Conservation (phyloP, 345 rosid species). For the Anastatica hierochuntica region DNA sequence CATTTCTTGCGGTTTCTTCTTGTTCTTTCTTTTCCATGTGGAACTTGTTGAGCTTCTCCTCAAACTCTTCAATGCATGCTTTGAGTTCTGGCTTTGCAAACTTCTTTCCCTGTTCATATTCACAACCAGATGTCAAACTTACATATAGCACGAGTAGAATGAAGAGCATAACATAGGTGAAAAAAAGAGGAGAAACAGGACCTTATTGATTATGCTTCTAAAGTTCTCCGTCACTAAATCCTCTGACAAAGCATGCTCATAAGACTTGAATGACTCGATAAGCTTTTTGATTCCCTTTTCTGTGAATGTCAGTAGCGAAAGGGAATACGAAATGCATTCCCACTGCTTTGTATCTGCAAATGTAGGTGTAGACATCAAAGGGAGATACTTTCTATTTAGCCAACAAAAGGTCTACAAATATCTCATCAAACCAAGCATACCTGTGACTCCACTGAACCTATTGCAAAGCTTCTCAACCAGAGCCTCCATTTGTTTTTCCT, state of each 20-base stretch:
- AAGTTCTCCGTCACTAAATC: constrained; percentile 81
- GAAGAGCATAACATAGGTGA: constrained; percentile 4
- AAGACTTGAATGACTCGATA: constrained; percentile 72
- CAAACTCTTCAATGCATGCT: constrained; percentile 86
- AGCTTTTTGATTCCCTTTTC: constrained; percentile 93
- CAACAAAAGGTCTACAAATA: not conserved
- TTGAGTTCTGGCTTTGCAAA: constrained; percentile 93
- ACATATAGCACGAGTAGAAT: not conserved
- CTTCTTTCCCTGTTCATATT: constrained; percentile 64
- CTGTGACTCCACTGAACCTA: constrained; percentile 85
- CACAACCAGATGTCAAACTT: constrained; percentile 15
- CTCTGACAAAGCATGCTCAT: constrained; percentile 71
- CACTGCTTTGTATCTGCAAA: constrained; percentile 77
- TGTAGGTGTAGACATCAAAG: constrained; percentile 11
- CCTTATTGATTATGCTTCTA: constrained; percentile 85
- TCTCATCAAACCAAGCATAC: constrained; percentile 28
- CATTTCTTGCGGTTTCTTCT: constrained; percentile 85
- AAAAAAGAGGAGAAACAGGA: constrained; percentile 22
- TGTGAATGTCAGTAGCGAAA: constrained; percentile 82
- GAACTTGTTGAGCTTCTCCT: constrained; percentile 83
- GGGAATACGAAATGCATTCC: constrained; percentile 90
- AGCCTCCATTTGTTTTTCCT: constrained; percentile 98
- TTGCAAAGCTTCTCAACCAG: constrained; percentile 98
- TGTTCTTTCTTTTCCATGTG: constrained; percentile 90
- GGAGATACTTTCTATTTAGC: not conserved